A percentile compares a stretch with the other conserved stretches of the same genome.
Conservation (phyloP, 139 green algal species). For the Chlamydomonas incerta region DNA sequence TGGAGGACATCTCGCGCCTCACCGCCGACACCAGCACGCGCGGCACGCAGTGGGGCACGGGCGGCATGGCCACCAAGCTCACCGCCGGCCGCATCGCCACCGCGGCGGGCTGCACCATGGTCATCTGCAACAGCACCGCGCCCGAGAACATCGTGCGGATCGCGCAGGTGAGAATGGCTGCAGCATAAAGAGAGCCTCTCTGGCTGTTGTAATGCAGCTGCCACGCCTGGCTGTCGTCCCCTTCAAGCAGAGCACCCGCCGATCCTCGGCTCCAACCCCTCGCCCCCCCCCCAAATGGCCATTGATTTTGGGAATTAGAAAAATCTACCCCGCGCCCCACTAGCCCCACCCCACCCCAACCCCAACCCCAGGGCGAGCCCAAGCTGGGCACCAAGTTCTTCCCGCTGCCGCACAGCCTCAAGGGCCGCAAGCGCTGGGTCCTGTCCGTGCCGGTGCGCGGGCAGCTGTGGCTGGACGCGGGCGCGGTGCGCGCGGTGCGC, state of each 20-base stretch:
- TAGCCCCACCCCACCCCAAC: no score
- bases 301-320: no score
- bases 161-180: no score
- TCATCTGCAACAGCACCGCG: constrained; percentile 71
- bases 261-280: no score
- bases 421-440: constrained; percentile 90
- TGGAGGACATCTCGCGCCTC: constrained; percentile 73
- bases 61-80: constrained; percentile 96
- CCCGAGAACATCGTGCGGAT: constrained; percentile 70
- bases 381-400: constrained; percentile 74
- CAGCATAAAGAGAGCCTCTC: no score
- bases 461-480: constrained; percentile 77
- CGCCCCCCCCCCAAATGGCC: no score
- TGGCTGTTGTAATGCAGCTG: no score
- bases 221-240: no score
- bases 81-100: constrained; percentile 92
- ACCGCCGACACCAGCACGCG: constrained; percentile 73
- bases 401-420: constrained; percentile 64
- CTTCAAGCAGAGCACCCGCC: no score
- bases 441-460: constrained; percentile 69
- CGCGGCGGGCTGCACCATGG: constrained; percentile 84
- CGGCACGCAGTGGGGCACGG: constrained; percentile 91
- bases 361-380: constrained; percentile 27
- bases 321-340: no score
- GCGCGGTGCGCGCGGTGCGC: constrained; percentile 77